These are phyloP conservation scores for Aspergillus flavus DNA, from an alignment of 2,329 filamentous ascomycete genomes.

Conservation along the genomic window DNA sequence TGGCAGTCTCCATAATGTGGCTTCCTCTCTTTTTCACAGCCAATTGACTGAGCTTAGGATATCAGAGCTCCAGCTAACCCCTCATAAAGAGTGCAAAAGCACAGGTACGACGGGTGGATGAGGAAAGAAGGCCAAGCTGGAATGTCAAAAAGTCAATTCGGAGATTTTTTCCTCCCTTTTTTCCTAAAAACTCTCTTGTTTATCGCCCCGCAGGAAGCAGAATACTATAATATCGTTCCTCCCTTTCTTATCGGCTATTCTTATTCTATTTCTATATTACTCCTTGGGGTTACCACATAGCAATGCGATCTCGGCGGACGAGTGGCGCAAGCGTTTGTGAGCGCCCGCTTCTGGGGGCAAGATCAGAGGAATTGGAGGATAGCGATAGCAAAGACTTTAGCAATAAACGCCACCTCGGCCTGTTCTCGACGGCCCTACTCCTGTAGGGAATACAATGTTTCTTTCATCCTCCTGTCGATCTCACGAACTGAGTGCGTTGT, in stretches of 20 bases:
- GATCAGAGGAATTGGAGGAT: neutral
- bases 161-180: neutral
- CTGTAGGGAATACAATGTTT: neutral
- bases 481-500: neutral
- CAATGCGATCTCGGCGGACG: neutral
- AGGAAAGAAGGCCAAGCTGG: neutral
- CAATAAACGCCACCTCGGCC: neutral
- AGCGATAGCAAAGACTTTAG: neutral
- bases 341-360: neutral
- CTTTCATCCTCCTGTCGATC: neutral
- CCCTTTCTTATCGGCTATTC: neutral
- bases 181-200: neutral
- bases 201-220: neutral
- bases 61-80: neutral
- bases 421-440: neutral
- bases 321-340: neutral
- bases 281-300: neutral
- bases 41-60: neutral
- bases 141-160: neutral
- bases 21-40: neutral
- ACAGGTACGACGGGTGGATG: neutral
- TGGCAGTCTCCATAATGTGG: neutral
- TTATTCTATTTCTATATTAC: neutral
- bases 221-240: neutral
- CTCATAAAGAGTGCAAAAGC: neutral